These are phyloP conservation scores for peach (Prunus persica) DNA, from an alignment of 306 rosid genomes.

Conservation along the genomic window Prunus_persica_NCBIv2 NC_034009.1:38235001-38235500, in stretches of 20 bases:
- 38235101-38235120: constrained; percentile 3
- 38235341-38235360: background rate
- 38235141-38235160: background rate
- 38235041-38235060: background rate
- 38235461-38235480: background rate
- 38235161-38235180: constrained; percentile 56
- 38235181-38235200: constrained; percentile 27
- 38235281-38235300: background rate
- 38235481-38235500: background rate
- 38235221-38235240: background rate
- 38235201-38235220: constrained; percentile 31
- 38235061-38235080: constrained; percentile 16
- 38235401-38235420: constrained; percentile 13
- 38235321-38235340: constrained; percentile 16
- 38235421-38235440: constrained; percentile 8
- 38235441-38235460: background rate
- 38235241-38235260: background rate
- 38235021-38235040: constrained; percentile 39
- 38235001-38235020: constrained; percentile 2
- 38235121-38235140: constrained; percentile 34
- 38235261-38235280: background rate
- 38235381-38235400: constrained; percentile 1
- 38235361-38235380: constrained; percentile 15
- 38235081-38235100: constrained; percentile 16
- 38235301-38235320: constrained; percentile 8